Conservation (phyloP, 371 early-diverging fungal genomes). For the Furculomyces boomerangus region DNA sequence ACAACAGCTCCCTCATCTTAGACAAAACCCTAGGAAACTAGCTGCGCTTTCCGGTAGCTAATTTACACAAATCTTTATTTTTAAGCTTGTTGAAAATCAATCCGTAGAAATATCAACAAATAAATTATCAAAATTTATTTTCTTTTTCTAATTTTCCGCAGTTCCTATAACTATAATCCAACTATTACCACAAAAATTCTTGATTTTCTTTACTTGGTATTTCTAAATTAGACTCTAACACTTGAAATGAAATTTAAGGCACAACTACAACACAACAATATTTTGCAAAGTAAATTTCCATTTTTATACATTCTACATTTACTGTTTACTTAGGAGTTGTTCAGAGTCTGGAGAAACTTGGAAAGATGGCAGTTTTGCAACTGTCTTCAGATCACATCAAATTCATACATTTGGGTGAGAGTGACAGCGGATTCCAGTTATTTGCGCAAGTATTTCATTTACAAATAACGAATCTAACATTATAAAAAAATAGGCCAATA, state of each 20-base stretch:
- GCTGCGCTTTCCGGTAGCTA: no score
- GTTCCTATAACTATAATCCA: no score
- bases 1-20: background rate
- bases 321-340: constrained; percentile 13
- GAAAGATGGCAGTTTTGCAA: constrained; percentile 17
- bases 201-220: no score
- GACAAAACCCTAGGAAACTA: no score
- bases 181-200: no score
- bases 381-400: constrained; percentile 15
- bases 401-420: constrained; percentile 18
- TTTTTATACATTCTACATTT: background rate
- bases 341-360: constrained; percentile 21
- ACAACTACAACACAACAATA: background rate
- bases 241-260: constrained; percentile 1
- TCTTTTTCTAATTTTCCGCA: no score
- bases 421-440: constrained; percentile 19
- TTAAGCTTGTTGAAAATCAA: no score
- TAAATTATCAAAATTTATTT: no score
- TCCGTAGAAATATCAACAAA: no score
- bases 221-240: no score
- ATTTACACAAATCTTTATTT: no score
- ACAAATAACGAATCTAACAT: background rate
- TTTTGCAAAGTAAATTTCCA: background rate
- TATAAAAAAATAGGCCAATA: background rate
- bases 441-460: constrained; percentile 11